phyloP scores from a whole-genome alignment of 2,329 filamentous ascomycete species.

The Cytospora schulzeri region DNA sequence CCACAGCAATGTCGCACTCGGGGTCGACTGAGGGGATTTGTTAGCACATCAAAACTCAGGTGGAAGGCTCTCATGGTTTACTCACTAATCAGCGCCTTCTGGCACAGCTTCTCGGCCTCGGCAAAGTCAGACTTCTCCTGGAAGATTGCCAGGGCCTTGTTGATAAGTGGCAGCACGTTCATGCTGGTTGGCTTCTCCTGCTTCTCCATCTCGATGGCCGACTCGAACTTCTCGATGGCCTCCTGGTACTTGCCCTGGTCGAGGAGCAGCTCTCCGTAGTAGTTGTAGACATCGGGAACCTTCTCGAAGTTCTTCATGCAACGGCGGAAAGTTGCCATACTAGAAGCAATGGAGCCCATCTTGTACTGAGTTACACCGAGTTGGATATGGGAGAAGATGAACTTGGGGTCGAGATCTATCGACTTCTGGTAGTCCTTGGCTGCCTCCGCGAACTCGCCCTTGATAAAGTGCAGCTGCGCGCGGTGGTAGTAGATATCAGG shows the following conservation, averaged over 20 bases:
- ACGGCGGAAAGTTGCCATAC: conserved; percentile 96
- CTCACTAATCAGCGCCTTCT: conserved; percentile 96
- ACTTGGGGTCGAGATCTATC: conserved; percentile 91
- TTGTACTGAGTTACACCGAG: conserved; percentile 99
- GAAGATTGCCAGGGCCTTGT: conserved; percentile 96
- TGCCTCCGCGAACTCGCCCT: conserved; percentile 87
- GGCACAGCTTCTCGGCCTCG: conserved; percentile 93
- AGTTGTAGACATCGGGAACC: conserved; percentile 98
- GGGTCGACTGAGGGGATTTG: conserved; percentile 75
- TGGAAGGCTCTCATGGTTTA: conserved; percentile 30
- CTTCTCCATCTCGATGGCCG: conserved; percentile 98
- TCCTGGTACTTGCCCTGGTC: conserved; percentile 96
- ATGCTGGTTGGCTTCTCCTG: conserved; percentile 90
- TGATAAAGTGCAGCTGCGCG: conserved; percentile 97
- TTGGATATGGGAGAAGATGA: conserved; percentile 99
- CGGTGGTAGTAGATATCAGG: conserved; percentile 99
- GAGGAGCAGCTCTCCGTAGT: conserved; percentile 94
- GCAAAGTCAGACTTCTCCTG: conserved; percentile 97
- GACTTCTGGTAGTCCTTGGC: conserved; percentile 99
- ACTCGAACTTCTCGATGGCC: conserved; percentile 97
- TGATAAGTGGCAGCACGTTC: conserved; percentile 96
- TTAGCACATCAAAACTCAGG: not conserved
- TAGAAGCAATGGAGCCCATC: conserved; percentile 96
- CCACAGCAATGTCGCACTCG: conserved; percentile 97
- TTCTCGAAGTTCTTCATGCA: conserved; percentile 99